Base-by-base conservation (phyloP, 768 basidiomycete species). In the Cystobasidium ongulense region DNA sequence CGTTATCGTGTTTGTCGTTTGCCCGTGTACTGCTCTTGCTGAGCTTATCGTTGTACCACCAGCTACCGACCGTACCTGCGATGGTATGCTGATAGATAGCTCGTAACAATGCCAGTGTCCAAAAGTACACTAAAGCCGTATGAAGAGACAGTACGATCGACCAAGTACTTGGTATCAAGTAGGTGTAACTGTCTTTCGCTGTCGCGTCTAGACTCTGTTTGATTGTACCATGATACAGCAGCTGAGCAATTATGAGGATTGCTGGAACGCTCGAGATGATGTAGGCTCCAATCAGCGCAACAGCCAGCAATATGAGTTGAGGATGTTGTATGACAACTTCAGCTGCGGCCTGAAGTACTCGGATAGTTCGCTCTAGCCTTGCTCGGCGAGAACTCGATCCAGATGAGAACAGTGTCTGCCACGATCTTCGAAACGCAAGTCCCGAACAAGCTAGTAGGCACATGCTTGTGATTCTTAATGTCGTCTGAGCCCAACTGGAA, bases 91-190 rank as follows among this genome's bases (percentile, higher is more conserved):
- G 33, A n/a, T 54, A 46, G 15, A 71, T 21, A 5, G 53, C 68
- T 54, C 68, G 68, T 3, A 71, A 18, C 17, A 71, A 27, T 5
- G 15, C 68, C 10, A 71, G 25, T 3, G 21, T 57, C 68, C 68
- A 71, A 53, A 71, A 71, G 31, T 71, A 71, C 7, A 71, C 68
- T 11, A 71, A 71, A 3, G 54, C 25, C 31, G 68, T 71, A 52
- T 71, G 68, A 1, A 54, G 33, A 17, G 33, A 25, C 7, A 59
- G 27, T 1, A 59, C n/a, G 25, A 43, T 71, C 15, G 53, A 31
- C 18, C 29, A 10, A 54, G 53, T 43, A 29, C 54, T 59, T 7
- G 68, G 68, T 2, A 71, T 57, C 25, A 52, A 4, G 23, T 35
- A 31, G 10, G 52, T 35, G 35, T 31, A 36, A 21, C 36, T 29